Evolutionary conservation across 192 early-diverging fungal species (phyloP), one percentile per base, ranked within the genome.

Genomic region (Gryganskiella cystojenkinii): DNA sequence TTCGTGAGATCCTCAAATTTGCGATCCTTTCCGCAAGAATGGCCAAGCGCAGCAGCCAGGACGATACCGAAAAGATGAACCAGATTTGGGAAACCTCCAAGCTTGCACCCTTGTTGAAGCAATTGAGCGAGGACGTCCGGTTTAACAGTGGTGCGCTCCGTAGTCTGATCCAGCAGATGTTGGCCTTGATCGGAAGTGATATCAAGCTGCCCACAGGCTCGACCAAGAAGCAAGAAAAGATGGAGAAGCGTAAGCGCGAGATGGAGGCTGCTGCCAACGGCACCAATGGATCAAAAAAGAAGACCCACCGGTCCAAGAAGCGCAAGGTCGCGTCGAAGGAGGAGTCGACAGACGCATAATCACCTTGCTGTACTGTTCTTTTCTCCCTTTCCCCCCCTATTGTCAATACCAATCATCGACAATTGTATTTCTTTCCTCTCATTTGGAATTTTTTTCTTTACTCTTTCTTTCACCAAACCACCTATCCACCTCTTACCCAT

Each of bases 1-100:
- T 82, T 15, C 57, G 71, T 22, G 73, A 79, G 47, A 76, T 82
- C 46, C 76, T 82, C 46, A 82, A 82, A 61, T 82, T 82, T 74
- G 66, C 74, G 14, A 71, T 70, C 40, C 35, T 72, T 44, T 69
- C 75, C 13, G 69, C 70, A 37, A 56, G 81, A 28, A 73, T 80
- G 74, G 61, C 63, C 24, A 82, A 82, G 74, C 70, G 70, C 14
- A 56, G 71, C 64, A 42, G 67, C 37, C 37, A 70, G 61, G 76
- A 82, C 6, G 46, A 61, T 17, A 50, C 49, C 17, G 54, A 40
- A 13, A 40, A 40, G 37, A 40, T 82, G 54, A 44, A 28, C 1
- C 33, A 73, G 52, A 67, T 79, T 30, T 82, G 81, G 81, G 62
- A 82, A 42, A 79, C 68, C 0, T 64, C 68, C 19, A 61, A 74